Conservation (phyloP, 176 grass and related monocot species). For the Cenchrus purpureus region DNA sequence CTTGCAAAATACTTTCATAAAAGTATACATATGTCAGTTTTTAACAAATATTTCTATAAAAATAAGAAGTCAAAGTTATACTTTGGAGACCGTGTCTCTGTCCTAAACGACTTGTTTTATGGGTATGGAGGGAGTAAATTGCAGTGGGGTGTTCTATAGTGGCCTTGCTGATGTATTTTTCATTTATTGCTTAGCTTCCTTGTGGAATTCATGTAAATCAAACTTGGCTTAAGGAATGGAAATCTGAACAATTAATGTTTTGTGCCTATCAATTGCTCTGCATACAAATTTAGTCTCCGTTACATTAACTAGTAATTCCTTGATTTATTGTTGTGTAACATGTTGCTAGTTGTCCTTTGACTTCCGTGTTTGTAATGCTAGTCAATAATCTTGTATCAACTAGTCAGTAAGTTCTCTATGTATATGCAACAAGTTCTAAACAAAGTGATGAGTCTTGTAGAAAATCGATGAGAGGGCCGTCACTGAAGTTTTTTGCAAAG, state of each 20-base stretch:
- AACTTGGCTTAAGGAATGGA: not conserved
- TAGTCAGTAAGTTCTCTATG: slow-evolving; percentile 19
- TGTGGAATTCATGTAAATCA: slow-evolving; percentile 31
- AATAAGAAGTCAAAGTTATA: no score
- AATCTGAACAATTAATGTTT: not conserved
- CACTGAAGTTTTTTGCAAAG: slow-evolving; percentile 83
- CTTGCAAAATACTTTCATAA: no score
- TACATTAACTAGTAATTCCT: not conserved
- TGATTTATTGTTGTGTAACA: not conserved
- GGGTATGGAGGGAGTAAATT: not conserved
- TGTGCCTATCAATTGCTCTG: slow-evolving; percentile 4
- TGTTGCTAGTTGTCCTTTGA: slow-evolving; percentile 8
- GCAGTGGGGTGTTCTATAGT: not conserved
- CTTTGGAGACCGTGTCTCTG: no score
- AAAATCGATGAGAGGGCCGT: slow-evolving; percentile 95
- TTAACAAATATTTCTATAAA: no score
- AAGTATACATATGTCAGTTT: no score
- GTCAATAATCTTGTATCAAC: not conserved
- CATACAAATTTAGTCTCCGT: slow-evolving; percentile 2
- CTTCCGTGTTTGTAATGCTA: not conserved
- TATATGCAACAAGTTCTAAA: slow-evolving; percentile 18
- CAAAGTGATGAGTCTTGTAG: slow-evolving; percentile 39
- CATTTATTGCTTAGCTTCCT: slow-evolving; percentile 21
- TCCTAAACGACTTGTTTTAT: no score
- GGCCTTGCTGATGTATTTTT: slow-evolving; percentile 20